Evolutionary conservation across 768 basidiomycete species (phyloP).

Genomic region (Rossbeevera mucosa): DNA sequence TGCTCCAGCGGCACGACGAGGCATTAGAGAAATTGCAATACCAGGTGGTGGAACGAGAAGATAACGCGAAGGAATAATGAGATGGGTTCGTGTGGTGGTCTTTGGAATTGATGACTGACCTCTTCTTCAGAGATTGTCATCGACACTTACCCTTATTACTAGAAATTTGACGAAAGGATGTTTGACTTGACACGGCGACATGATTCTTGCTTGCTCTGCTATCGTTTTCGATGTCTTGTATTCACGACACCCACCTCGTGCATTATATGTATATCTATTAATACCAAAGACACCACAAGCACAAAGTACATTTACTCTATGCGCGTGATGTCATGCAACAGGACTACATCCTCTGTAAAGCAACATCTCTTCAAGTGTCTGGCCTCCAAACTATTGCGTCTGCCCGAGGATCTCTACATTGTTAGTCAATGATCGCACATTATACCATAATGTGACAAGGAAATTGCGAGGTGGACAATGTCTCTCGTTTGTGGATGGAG

Average conservation of each 20-base stretch:
- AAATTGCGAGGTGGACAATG: not conserved
- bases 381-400: not conserved
- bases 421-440: not conserved
- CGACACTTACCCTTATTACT: not conserved
- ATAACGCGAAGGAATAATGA: not conserved
- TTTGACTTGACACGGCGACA: not conserved
- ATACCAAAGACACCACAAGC: not conserved
- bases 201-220: not conserved
- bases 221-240: not conserved
- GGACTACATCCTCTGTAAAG: not conserved
- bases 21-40: conserved; percentile 11
- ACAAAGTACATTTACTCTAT: not conserved
- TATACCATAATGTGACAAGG: not conserved
- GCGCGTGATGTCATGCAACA: no score
- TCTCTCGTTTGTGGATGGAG: not conserved
- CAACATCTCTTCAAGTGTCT: not conserved
- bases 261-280: not conserved
- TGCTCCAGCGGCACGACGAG: conserved; percentile 60
- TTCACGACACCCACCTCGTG: not conserved
- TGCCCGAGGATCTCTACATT: not conserved
- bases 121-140: not conserved
- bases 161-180: not conserved
- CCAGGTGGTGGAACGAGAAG: not conserved
- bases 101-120: not conserved
- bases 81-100: not conserved